A percentile compares a stretch with the other conserved stretches of the same genome.
Evolutionary conservation across 306 rosid species (phyloP).

Genomic region (Malus fusca): DNA sequence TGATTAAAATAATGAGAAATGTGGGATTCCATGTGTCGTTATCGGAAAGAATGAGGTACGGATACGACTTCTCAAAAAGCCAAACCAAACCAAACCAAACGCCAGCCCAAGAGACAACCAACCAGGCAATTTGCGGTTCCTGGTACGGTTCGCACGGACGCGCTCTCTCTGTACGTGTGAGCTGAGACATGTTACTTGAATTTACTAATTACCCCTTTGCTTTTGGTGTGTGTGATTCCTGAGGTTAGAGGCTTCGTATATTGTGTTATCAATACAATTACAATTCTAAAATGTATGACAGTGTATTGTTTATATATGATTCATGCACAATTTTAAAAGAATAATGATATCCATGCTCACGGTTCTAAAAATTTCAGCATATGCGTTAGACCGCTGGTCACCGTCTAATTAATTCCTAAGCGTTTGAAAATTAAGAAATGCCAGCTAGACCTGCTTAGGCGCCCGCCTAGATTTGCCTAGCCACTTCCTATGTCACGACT

Average conservation of each 20-base stretch:
- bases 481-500: too few species aligned
- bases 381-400: too few species aligned
- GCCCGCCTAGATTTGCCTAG: too few species aligned
- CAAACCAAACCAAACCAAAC: not conserved
- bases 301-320: too few species aligned
- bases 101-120: not conserved
- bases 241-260: not conserved
- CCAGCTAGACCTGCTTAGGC: too few species aligned
- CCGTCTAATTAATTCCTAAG: too few species aligned
- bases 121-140: not conserved
- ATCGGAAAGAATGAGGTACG: constrained; percentile 23
- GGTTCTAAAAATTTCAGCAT: rapidly evolving
- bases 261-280: too few species aligned
- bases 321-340: too few species aligned
- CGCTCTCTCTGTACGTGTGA: not conserved
- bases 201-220: not conserved
- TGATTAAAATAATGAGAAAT: not conserved
- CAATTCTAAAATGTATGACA: too few species aligned
- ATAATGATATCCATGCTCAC: too few species aligned
- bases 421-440: too few species aligned
- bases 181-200: not conserved
- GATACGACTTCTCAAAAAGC: not conserved
- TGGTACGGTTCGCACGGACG: constrained; percentile 35
- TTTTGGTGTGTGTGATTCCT: not conserved
- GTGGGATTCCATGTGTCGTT: constrained; percentile 38